Conservation (phyloP, 495 filamentous ascomycete genomes). For the Penicillium cinerascens region DNA sequence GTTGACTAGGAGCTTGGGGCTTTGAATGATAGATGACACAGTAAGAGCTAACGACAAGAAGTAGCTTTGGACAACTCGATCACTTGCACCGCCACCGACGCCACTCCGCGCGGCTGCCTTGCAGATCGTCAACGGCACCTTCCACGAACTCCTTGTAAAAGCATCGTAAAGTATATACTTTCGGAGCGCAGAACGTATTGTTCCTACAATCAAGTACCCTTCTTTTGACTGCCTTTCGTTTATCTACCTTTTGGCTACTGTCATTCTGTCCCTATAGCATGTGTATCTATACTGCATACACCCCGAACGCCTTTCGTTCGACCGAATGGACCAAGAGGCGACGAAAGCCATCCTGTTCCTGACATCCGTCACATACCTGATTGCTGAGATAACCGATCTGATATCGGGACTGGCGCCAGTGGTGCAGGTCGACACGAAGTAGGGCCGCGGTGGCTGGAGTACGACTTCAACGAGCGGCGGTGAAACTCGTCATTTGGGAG, state of each 20-base stretch:
- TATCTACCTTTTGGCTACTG: neutral
- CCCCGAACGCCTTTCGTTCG: neutral
- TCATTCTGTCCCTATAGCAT: neutral
- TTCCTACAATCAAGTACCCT: neutral
- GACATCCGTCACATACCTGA: slow-evolving; percentile 11
- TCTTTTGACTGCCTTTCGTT: neutral
- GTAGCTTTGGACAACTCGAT: slow-evolving; percentile 8
- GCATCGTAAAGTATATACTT: neutral
- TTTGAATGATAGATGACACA: neutral
- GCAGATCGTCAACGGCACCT: neutral
- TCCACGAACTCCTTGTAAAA: neutral
- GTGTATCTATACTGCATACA: neutral
- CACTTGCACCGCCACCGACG: slow-evolving; percentile 18
- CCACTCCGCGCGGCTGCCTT: slow-evolving; percentile 5
- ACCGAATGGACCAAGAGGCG: neutral
- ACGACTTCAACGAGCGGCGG: neutral
- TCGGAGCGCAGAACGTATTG: neutral
- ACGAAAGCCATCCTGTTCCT: slow-evolving; percentile 19
- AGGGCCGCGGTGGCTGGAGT: neutral
- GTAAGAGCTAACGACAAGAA: neutral
- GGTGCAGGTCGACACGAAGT: slow-evolving; percentile 4
- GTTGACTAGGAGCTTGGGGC: neutral
- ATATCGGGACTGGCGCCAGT: slow-evolving; percentile 1
- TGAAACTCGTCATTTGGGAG: neutral
- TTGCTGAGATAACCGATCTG: neutral